Evolutionary conservation across 208 protist genomes (phyloP).

Genomic region (Trypanosoma brucei): DNA sequence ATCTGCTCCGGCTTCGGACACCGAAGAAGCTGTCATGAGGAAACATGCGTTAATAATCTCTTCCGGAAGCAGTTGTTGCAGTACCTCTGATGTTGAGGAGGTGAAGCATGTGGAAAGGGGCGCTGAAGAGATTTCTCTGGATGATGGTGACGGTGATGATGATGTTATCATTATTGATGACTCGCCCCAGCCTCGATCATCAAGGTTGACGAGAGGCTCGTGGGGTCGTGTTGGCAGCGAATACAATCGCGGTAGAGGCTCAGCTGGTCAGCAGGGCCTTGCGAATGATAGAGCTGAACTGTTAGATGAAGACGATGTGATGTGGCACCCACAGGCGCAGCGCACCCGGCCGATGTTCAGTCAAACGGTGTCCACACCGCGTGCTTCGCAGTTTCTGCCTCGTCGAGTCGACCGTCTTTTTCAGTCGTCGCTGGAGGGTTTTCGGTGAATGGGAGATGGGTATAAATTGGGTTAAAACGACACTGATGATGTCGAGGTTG

Average conservation of each 20-base stretch:
- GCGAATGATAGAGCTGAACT: background rate
- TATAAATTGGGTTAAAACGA: no score
- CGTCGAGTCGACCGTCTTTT: conserved; percentile 68
- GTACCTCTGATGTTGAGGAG: background rate
- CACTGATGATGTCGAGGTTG: background rate
- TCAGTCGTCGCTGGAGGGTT: conserved; percentile 49
- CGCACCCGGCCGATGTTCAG: background rate
- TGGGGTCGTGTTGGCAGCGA: background rate
- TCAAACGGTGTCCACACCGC: background rate
- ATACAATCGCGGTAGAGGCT: background rate
- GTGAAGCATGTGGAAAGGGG: background rate
- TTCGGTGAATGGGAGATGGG: conserved; percentile 3
- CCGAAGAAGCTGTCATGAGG: no score
- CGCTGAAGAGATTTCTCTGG: background rate
- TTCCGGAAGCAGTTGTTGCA: no score
- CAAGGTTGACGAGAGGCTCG: background rate
- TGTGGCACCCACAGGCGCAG: conserved; percentile 8
- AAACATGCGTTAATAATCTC: no score
- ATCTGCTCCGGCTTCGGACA: no score
- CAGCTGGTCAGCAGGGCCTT: background rate
- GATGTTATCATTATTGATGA: background rate
- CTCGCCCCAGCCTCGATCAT: background rate
- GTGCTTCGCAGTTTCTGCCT: conserved; percentile 49
- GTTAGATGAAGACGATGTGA: conserved; percentile 3
- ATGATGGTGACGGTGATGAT: background rate